phyloP scores from a whole-genome alignment of 805 yeast species.

The Saccharomyces paradoxus region DNA sequence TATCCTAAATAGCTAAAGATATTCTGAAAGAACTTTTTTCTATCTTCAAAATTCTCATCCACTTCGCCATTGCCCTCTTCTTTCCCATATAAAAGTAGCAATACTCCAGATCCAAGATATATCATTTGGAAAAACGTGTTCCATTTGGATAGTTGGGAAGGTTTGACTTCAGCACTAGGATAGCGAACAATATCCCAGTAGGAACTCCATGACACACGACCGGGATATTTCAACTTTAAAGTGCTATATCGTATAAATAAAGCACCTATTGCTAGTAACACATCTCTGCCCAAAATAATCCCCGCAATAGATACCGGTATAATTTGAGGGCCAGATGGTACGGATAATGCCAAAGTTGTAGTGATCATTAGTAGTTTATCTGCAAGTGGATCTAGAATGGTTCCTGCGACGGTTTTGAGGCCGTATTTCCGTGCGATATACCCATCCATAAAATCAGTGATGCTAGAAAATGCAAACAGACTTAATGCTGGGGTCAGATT shows the following conservation, averaged over 20 bases:
- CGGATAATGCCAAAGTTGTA: slow-evolving; percentile 69
- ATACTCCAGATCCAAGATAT: slow-evolving; percentile 60
- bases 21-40: neutral
- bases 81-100: slow-evolving; percentile 21
- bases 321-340: slow-evolving; percentile 38
- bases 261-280: slow-evolving; percentile 63
- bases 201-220: slow-evolving; percentile 44
- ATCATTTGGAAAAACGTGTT: slow-evolving; percentile 92
- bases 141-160: slow-evolving; percentile 75
- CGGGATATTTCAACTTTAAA: slow-evolving; percentile 14
- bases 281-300: slow-evolving; percentile 78
- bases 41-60: slow-evolving; percentile 7
- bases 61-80: slow-evolving; percentile 5
- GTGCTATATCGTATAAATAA: slow-evolving; percentile 64
- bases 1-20: slow-evolving; percentile 35
- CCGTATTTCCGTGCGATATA: slow-evolving; percentile 76
- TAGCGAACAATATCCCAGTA: slow-evolving; percentile 64
- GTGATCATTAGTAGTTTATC: slow-evolving; percentile 86
- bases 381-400: slow-evolving; percentile 90
- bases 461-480: slow-evolving; percentile 73
- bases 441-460: slow-evolving; percentile 91
- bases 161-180: slow-evolving; percentile 83
- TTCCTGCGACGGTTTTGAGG: slow-evolving; percentile 74
- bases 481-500: slow-evolving; percentile 58
- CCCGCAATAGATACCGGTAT: slow-evolving; percentile 66